Conservation (phyloP, 1,284 basidiomycete genomes). For the Moesziomyces sp. region DNA sequence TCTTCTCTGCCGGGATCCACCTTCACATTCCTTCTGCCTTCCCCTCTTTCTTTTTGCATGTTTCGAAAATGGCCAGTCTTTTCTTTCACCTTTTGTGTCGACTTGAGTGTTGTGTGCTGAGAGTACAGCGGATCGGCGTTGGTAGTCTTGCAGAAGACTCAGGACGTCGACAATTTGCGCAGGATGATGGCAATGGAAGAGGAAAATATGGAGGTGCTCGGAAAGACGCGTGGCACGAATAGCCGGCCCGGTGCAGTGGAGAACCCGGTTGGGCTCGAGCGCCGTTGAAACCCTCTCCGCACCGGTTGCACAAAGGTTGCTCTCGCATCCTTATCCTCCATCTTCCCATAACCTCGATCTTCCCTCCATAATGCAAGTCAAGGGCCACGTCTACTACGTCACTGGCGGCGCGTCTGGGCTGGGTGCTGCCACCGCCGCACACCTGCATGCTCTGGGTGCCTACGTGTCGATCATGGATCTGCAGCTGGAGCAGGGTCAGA, state of each 20-base stretch:
- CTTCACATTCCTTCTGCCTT: neutral
- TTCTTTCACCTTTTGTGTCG: conserved; percentile 4
- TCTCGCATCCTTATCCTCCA: neutral
- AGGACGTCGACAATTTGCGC: no score
- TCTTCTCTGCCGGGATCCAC: no score
- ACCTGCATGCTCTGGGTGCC: conserved; percentile 54
- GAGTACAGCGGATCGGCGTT: neutral
- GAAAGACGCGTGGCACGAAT: neutral
- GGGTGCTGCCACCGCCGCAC: conserved; percentile 57
- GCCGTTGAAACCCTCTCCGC: neutral
- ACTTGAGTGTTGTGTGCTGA: neutral
- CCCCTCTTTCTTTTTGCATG: neutral
- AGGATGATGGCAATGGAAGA: no score
- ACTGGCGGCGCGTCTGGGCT: conserved; percentile 65
- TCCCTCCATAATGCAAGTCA: conserved; percentile 52
- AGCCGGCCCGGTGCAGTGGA: neutral
- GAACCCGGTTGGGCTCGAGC: neutral
- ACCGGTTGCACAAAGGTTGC: neutral
- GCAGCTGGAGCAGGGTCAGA: conserved; percentile 32
- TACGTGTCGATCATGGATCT: conserved; percentile 61
- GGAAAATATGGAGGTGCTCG: neutral
- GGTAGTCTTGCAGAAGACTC: neutral
- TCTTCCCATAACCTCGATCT: neutral
- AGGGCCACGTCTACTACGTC: conserved; percentile 54
- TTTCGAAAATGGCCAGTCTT: conserved; percentile 16